Percentiles rank a stretch among this genome's conserved stretches.
phyloP scores from a whole-genome alignment of 805 yeast species.

The Lachancea nothofagi region DNA sequence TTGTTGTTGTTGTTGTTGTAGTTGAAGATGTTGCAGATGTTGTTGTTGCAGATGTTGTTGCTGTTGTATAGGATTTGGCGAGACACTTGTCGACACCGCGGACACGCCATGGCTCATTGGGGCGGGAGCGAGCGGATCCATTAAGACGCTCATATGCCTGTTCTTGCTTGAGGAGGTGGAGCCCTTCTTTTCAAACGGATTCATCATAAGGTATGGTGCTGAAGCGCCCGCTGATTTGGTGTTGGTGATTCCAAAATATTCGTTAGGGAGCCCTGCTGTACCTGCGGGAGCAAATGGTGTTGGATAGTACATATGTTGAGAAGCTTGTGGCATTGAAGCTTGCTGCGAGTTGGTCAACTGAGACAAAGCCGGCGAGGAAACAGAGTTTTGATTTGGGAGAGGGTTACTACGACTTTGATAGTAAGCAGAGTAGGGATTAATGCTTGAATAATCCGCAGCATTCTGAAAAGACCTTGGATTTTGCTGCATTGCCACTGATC shows the following conservation, averaged over 20 bases:
- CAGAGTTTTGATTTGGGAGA: not conserved
- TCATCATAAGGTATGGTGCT: constrained; percentile 17
- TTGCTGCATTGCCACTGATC: too few relatives aligned
- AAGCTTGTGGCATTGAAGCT: constrained; percentile 3
- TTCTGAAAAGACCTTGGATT: too few relatives aligned
- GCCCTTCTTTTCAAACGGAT: constrained; percentile 20
- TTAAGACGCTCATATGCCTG: constrained; percentile 24
- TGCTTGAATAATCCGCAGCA: not conserved
- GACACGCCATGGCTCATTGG: constrained; percentile 7
- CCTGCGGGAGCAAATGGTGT: constrained; percentile 2
- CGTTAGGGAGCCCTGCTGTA: constrained; percentile 2
- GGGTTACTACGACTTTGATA: constrained; percentile 2
- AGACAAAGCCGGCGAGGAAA: constrained; percentile 8
- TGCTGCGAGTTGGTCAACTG: not conserved
- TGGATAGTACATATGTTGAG: constrained; percentile 2
- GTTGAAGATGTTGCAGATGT: constrained; percentile 1
- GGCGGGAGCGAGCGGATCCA: constrained; percentile 25
- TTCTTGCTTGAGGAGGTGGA: constrained; percentile 14
- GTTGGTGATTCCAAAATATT: not conserved
- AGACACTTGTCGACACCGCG: constrained; percentile 2
- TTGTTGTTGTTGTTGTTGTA: constrained; percentile 4
- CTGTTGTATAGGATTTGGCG: constrained; percentile 8
- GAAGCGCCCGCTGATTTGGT: not conserved
- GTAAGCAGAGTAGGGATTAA: not conserved
- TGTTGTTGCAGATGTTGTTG: constrained; percentile 2